Evolutionary conservation across 139 green algal species (phyloP).

Genomic region (Chlorella sorokiniana): DNA sequence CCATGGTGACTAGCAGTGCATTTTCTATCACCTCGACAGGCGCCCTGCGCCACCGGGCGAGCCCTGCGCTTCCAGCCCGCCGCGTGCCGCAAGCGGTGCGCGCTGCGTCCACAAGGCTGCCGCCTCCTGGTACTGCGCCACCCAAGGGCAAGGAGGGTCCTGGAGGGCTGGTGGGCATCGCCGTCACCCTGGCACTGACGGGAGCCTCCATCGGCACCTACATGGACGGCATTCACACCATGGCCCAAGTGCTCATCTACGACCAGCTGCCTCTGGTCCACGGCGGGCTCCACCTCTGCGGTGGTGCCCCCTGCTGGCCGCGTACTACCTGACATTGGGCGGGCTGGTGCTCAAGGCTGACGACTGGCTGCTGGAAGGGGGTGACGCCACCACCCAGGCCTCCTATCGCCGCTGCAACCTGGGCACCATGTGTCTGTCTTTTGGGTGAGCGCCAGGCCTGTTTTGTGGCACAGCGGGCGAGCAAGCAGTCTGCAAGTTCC

Average conservation of each 20-base stretch:
- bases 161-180: not conserved
- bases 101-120: constrained; percentile 5
- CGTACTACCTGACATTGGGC: constrained; percentile 52
- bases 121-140: not conserved
- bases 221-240: constrained; percentile 59
- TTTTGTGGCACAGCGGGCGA: not conserved
- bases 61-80: not conserved
- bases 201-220: constrained; percentile 15
- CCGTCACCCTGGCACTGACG: constrained; percentile 10
- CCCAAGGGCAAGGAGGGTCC: not conserved
- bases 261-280: constrained; percentile 53
- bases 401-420: constrained; percentile 27
- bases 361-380: not conserved
- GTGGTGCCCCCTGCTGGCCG: constrained; percentile 60
- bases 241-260: constrained; percentile 57
- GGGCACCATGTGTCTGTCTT: constrained; percentile 28
- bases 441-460: constrained; percentile 10
- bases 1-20: no score
- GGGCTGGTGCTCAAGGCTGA: constrained; percentile 18
- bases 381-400: not conserved
- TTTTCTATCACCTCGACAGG: no score
- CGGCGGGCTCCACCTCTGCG: constrained; percentile 49
- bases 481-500: not conserved
- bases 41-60: no score
- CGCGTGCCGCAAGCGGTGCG: not conserved